Base-by-base conservation (phyloP, 768 basidiomycete genomes). In the Hericium coralloides region DNA sequence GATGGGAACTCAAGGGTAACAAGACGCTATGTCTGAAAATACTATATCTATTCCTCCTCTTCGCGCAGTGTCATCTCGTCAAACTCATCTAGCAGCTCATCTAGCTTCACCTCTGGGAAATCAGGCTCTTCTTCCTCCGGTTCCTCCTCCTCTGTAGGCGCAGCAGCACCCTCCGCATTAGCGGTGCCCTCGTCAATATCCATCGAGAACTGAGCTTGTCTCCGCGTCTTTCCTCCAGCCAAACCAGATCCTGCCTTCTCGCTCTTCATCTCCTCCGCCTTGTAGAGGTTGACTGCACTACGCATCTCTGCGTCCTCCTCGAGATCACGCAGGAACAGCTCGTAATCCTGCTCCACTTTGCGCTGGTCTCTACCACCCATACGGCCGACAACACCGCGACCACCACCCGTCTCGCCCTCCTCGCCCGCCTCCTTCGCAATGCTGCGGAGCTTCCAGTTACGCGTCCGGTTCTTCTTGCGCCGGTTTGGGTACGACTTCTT, bases 281-380 rank as follows among this genome's bases (percentile, higher is more conserved):
- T 89, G 77, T 95, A 98, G 55, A 98, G 66, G 70, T 97, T 95
- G 64, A 98, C 85, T 9, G 82, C 82, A 5, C 79, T 78, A 39
- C 95, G 82, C 75, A 98, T 74, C 75, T 98, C 95, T 20, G 86
- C 85, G 72, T 98, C 95, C 69, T 98, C 95, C 71, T 97, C 94
- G 51, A 98, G 72, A 60, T 97, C 94, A 49, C 89, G 81, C 71
- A 98, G 74, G 82, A 99, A 99, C 52, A 91, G 61, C 75, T 98
- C 97, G 71, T 98, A 99, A 68, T 99, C 95, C 68, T 92, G 85
- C 63, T 98, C 94, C 57, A 98, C 91, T 76, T 94, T 93, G 74
- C 80, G 85, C 71, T 85, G 81, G 72, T 95, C 94, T 49, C 92
- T 76, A 38, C 93, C 94, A 12, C 94, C 94, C 79, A 88, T 79